Conservation (phyloP, 805 yeast species). For the Starmerella stigmatis region DNA sequence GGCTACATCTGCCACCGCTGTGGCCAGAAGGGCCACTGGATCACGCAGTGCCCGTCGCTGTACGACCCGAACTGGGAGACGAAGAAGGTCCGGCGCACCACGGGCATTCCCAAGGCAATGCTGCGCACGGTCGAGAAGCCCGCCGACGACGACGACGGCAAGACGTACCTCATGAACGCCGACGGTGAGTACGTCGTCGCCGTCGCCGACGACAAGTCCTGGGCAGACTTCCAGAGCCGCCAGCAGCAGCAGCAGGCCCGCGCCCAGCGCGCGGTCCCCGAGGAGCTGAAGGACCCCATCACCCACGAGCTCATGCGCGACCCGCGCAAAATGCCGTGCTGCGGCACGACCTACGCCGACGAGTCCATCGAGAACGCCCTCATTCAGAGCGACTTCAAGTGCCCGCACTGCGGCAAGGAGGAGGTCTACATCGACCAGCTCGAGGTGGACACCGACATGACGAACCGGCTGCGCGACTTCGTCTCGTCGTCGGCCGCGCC, state of each 20-base stretch:
- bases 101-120: slow-evolving; percentile 94
- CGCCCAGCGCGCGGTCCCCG: slow-evolving; percentile 41
- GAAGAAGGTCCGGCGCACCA: slow-evolving; percentile 77
- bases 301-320: slow-evolving; percentile 50
- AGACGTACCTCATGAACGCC: slow-evolving; percentile 71
- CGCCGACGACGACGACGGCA: slow-evolving; percentile 41
- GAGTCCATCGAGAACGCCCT: slow-evolving; percentile 54
- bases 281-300: slow-evolving; percentile 59
- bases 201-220: slow-evolving; percentile 84
- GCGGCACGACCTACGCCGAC: slow-evolving; percentile 48
- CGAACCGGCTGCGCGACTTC: slow-evolving; percentile 43
- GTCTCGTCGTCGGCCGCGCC: slow-evolving; percentile 11
- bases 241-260: slow-evolving; percentile 37
- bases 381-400: slow-evolving; percentile 73
- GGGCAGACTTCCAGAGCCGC: slow-evolving; percentile 77
- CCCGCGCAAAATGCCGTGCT: slow-evolving; percentile 80
- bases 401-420: slow-evolving; percentile 73
- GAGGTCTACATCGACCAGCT: slow-evolving; percentile 71
- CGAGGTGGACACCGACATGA: slow-evolving; percentile 49
- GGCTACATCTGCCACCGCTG: slow-evolving; percentile 94
- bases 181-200: slow-evolving; percentile 94
- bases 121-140: slow-evolving; percentile 79
- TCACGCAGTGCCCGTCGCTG: slow-evolving; percentile 88
- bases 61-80: slow-evolving; percentile 91
- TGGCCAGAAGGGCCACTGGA: slow-evolving; percentile 93